phyloP scores from a whole-genome alignment of 2,329 filamentous ascomycete species.

The Colletotrichum sp. region DNA sequence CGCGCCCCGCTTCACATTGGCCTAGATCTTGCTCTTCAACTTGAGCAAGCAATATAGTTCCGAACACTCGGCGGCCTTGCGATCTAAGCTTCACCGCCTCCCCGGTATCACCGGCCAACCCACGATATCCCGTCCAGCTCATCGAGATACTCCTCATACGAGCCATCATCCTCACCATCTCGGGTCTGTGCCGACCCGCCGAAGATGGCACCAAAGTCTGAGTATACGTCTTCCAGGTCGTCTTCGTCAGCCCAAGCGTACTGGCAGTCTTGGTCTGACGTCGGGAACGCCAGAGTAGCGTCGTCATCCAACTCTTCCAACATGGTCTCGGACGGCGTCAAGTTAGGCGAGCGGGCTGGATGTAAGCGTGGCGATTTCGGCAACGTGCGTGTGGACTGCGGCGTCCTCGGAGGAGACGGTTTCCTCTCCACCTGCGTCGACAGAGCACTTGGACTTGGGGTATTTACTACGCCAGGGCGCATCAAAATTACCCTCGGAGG shows the following conservation, averaged over 20 bases:
- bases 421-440: background rate
- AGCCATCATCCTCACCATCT: conserved; percentile 41
- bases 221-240: conserved; percentile 57
- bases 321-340: conserved; percentile 30
- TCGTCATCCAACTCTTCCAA: conserved; percentile 48
- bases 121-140: conserved; percentile 62
- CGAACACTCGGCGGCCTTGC: background rate
- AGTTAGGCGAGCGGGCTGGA: conserved; percentile 22
- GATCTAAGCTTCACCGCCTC: background rate
- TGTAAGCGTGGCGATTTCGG: conserved; percentile 3
- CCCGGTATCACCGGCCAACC: conserved; percentile 25
- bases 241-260: conserved; percentile 46
- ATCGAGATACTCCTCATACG: conserved; percentile 61
- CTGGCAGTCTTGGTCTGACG: conserved; percentile 48
- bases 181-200: conserved; percentile 33
- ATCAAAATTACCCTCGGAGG: conserved; percentile 9
- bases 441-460: background rate
- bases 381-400: background rate
- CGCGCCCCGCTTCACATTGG: background rate
- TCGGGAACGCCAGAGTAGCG: conserved; percentile 52
- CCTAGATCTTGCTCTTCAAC: background rate
- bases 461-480: background rate
- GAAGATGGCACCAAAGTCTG: conserved; percentile 60
- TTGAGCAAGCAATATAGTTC: background rate
- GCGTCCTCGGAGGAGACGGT: background rate